These are phyloP conservation scores for Neonectria sp. DNA, from an alignment of 2,329 filamentous ascomycete species.

Conservation along the genomic window DNA sequence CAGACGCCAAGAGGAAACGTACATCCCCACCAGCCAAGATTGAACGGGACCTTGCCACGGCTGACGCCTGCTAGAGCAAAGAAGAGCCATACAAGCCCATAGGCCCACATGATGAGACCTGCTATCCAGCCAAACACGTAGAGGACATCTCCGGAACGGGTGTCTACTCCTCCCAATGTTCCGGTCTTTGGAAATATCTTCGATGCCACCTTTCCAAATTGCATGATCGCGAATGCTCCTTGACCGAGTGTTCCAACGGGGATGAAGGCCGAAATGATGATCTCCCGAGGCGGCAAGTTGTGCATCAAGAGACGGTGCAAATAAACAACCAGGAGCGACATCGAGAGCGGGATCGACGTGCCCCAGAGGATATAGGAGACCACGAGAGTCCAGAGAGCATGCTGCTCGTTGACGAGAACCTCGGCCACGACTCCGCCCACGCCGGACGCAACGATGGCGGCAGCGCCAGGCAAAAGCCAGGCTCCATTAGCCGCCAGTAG, in stretches of 20 bases:
- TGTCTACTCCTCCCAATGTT: constrained; percentile 55
- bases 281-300: constrained; percentile 71
- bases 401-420: constrained; percentile 63
- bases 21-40: constrained; percentile 58
- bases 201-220: constrained; percentile 58
- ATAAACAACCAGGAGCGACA: constrained; percentile 72
- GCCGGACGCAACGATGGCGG: constrained; percentile 73
- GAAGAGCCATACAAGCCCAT: constrained; percentile 52
- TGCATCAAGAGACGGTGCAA: constrained; percentile 73
- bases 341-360: constrained; percentile 65
- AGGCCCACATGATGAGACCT: constrained; percentile 53
- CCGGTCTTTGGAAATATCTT: constrained; percentile 49
- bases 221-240: constrained; percentile 68
- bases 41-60: constrained; percentile 52
- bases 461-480: constrained; percentile 74
- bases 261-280: constrained; percentile 74
- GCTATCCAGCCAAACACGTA: constrained; percentile 66
- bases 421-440: constrained; percentile 70
- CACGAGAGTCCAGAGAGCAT: constrained; percentile 70
- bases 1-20: constrained; percentile 57
- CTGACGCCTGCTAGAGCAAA: constrained; percentile 51
- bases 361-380: constrained; percentile 75
- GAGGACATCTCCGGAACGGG: constrained; percentile 64
- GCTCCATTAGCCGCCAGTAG: constrained; percentile 64
- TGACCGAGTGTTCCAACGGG: constrained; percentile 75